phyloP scores from a whole-genome alignment of 2,329 filamentous ascomycete genomes.

The Fusarium newnesense region DNA sequence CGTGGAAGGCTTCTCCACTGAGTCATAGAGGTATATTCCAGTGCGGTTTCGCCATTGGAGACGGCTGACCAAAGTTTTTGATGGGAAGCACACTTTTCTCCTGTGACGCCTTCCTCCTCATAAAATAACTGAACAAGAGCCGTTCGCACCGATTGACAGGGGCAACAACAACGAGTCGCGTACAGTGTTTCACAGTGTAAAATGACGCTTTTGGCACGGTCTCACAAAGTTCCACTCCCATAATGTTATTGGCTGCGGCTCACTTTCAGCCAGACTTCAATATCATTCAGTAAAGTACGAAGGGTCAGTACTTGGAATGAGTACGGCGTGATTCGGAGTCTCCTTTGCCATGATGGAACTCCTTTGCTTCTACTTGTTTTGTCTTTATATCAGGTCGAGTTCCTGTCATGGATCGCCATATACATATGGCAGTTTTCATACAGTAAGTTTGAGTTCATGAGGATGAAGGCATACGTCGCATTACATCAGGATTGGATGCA shows the following conservation, averaged over 20 bases:
- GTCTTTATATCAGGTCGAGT: background rate
- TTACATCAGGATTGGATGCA: no score
- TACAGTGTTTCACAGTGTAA: conserved; percentile 6
- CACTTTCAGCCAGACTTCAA: background rate
- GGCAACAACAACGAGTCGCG: conserved; percentile 10
- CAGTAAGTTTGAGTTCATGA: background rate
- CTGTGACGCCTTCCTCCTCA: background rate
- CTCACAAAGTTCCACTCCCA: background rate
- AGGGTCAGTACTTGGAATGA: background rate
- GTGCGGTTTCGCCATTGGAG: conserved; percentile 5
- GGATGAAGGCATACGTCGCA: background rate
- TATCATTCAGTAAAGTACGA: background rate
- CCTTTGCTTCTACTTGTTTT: background rate
- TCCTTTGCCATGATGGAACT: no score
- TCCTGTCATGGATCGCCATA: background rate
- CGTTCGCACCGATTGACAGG: conserved; percentile 19
- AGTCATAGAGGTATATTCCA: conserved; percentile 18
- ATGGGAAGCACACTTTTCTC: conserved; percentile 3
- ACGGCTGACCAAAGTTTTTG: background rate
- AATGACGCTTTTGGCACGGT: background rate
- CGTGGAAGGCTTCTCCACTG: conserved; percentile 36
- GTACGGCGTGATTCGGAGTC: background rate
- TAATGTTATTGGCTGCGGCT: background rate
- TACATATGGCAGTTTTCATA: background rate
- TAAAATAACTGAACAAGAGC: background rate